Base-by-base conservation (phyloP, 1,284 basidiomycete species). In the Trametes polyzona region DNA sequence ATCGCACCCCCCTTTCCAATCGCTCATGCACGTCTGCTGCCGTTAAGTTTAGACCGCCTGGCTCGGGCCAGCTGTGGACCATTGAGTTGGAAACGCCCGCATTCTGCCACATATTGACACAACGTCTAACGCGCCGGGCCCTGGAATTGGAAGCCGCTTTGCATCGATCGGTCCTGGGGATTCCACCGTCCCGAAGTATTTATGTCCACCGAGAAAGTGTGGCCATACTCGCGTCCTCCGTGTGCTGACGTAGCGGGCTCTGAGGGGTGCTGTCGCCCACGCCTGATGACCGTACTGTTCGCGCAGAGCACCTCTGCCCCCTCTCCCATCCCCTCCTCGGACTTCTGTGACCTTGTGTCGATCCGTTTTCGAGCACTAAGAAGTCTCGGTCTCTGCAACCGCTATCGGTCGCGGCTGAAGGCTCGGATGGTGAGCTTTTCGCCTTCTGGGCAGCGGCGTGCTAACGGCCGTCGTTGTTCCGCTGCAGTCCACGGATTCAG, bases 1-100 rank as follows among this genome's bases (percentile, higher is more conserved):
- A 53, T 53, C 52, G 55, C 58, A 57, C 48, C 62, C 60, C 58
- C 58, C 63, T 62, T 58, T 63, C 56, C n/a, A n/a, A 67, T 61
- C 47, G 42, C 55, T 61, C 56, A 57, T 54, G 55, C 49, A 52
- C 54, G 56, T 47, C 55, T 56, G 56, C 50, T 58, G 58, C 58
- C 52, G 55, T 60, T 63, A 63, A 58, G 61, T 63, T 63, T 60
- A 63, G 61, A 60, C 56, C 49, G 37, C 52, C 49, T 32, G 46
- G 51, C 49, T 55, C 49, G 50, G 55, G 52, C 35, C 46, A 56
- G 53, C 26, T 43, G 43, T 58, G 58, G 52, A n/a, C 58, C 55
- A 56, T 60, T 58, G 50, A 53, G 42, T 56, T 50, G 55, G 46
- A 29, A 35, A 40, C 56, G 53, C 58, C 56, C 56, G 47, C 61